Evolutionary conservation across 495 filamentous ascomycete species (phyloP), one percentile per base, ranked within the genome.

Genomic region (Penicillium atrosanguineum): DNA sequence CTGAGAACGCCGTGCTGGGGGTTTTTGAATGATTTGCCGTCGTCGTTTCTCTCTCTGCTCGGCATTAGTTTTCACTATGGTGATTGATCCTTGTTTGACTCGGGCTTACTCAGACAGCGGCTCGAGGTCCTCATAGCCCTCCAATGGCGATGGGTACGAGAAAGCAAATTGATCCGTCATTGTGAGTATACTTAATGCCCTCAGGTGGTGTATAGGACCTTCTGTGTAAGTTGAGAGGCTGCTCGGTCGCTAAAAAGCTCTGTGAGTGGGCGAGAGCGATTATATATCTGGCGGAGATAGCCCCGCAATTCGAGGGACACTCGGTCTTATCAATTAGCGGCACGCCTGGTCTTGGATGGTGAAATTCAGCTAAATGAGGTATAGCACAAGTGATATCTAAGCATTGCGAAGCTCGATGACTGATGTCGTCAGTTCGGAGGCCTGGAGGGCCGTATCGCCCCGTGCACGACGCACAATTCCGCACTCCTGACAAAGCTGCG

Each of bases 1-100:
- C 86, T 89, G 39, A 81, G 63, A 1, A 73, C 64, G 8, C 76
- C 81, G 12, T 76, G 78, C 45, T 78, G 71, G 0, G 78, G 79
- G 55, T 90, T 90, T 38, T 72, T 71, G 55, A 80, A 74, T 38
- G 80, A 86, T 61, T 89, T 89, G 53, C 85, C 85, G 63, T 91
- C 87, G 14, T 81, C 81, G 47, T 66, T 72, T 26, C 57, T 62
- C 40, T 73, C 69, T 1, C 77, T 81, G 50, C n/a, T 21, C 28
- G 29, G 19, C 12, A 2, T 31, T 26, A 21, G 31, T 16, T 43
- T 12, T 21, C 21, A 29, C 18, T 28, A 45, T 44, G 52, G 41
- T 18, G 31, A 44, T 11, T 6, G 19, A 14, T 5, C 1, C 12
- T 26, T 29, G 50, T 31, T 21, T 42, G 52, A 28, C 59, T 34